phyloP scores from a whole-genome alignment of 768 basidiomycete species.

The Leccinellum rugosiceps region DNA sequence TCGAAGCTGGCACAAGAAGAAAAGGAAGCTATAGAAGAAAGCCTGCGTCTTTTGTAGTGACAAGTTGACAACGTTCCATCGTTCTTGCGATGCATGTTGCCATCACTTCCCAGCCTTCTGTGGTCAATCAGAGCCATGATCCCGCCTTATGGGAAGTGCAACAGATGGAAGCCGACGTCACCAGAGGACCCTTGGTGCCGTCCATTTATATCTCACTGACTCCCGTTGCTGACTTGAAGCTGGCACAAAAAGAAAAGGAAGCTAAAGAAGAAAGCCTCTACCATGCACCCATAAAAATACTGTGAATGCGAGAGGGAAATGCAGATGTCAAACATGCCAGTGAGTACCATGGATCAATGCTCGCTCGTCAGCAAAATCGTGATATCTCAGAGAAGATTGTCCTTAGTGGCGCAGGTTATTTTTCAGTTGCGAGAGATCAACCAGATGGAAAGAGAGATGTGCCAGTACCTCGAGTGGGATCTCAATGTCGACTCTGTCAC shows the following conservation, averaged over 20 bases:
- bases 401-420: constrained; percentile 84
- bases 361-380: constrained; percentile 95
- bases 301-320: constrained; percentile 94
- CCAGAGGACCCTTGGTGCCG: constrained; percentile 81
- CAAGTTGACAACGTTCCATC: too few species aligned
- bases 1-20: constrained; percentile 93
- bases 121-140: constrained; percentile 52
- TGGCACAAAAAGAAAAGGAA: constrained; percentile 95
- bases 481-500: constrained; percentile 68
- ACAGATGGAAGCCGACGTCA: constrained; percentile 81
- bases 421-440: constrained; percentile 75
- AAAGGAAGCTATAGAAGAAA: constrained; percentile 94
- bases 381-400: constrained; percentile 99
- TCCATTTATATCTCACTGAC: constrained; percentile 5
- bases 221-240: constrained; percentile 39
- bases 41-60: too few species aligned
- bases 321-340: constrained; percentile 99
- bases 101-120: constrained; percentile 32
- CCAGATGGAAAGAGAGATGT: constrained; percentile 81
- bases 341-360: constrained; percentile 94
- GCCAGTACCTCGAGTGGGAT: constrained; percentile 90
- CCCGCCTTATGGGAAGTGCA: constrained; percentile 84
- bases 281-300: constrained; percentile 89
- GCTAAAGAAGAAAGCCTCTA: constrained; percentile 93
- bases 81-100: too few species aligned